phyloP scores from a whole-genome alignment of 2,329 filamentous ascomycete genomes.

The Harringtonia aguacate region DNA sequence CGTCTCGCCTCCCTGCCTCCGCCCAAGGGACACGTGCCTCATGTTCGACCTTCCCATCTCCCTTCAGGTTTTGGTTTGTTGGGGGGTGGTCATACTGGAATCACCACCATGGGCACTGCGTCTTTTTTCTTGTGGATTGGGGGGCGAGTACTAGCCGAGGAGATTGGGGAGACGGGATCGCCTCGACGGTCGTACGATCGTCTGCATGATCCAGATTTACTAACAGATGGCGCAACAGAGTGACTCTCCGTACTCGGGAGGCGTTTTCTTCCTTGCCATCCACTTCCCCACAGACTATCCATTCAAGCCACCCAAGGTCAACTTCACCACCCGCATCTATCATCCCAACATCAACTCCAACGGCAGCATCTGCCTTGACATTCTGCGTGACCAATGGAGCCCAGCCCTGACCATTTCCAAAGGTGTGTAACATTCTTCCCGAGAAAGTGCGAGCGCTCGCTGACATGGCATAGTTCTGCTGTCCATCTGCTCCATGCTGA shows the following conservation, averaged over 20 bases:
- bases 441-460: background rate
- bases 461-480: slow-evolving; percentile 64
- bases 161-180: background rate
- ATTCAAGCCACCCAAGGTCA: slow-evolving; percentile 99
- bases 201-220: slow-evolving; percentile 17
- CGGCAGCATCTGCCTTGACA: slow-evolving; percentile 97
- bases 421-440: slow-evolving; percentile 51
- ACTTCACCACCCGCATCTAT: slow-evolving; percentile 99
- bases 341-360: slow-evolving; percentile 99
- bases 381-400: slow-evolving; percentile 98
- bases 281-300: slow-evolving; percentile 99
- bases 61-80: background rate
- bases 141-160: no score
- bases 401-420: slow-evolving; percentile 97
- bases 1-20: background rate
- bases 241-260: slow-evolving; percentile 95
- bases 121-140: no score
- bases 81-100: no score
- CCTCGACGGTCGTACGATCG: background rate
- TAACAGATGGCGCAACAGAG: slow-evolving; percentile 40
- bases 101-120: no score
- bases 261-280: slow-evolving; percentile 97
- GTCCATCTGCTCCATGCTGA: slow-evolving; percentile 99
- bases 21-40: no score
- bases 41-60: background rate